Evolutionary conservation across 2,329 filamentous ascomycete species (phyloP), one percentile per base, ranked within the genome.

Genomic region (Kalaharituber pfeilii): DNA sequence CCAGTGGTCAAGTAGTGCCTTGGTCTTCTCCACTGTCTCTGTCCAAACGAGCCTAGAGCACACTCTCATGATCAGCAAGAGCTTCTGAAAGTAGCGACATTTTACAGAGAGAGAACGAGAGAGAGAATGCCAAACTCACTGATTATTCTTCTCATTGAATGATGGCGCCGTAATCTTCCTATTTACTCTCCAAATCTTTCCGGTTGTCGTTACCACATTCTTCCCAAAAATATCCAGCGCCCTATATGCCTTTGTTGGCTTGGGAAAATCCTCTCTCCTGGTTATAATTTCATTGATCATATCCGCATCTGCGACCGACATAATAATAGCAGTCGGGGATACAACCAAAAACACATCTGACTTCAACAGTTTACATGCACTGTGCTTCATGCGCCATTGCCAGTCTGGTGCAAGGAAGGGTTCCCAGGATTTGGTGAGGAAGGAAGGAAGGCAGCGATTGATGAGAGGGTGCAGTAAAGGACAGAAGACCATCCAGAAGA

Each of bases 91-190:
- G n/a, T 33, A 33, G 29, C 8, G 29, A 33, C n/a, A 8, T 8
- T 33, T 8, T n/a, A 33, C 29, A 36, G 18, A 3, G 13, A 18
- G 30, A 18, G 18, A 15, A 36, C 18, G 30, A 15, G 30, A 6
- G n/a, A n/a, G n/a, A n/a, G n/a, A n/a, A n/a, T n/a, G n/a, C n/a
- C n/a, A n/a, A n/a, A 27, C 50, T 51, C 24, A 36, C 13, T 74
- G 72, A 54, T 84, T 81, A 66, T 86, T 88, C 68, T 75, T 79
- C 69, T 89, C 84, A 54, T 81, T 85, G 67, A 89, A 88, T 3
- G 78, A 78, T 0, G 82, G 78, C 26, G 80, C 77, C 0, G 79
- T 81, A 44, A 80, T 75, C 68, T 83, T 86, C 57, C 84, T 76
- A 66, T 89, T 84, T 67, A 77, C 73, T 27, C 79, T 79, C 84